Evolutionary conservation across 768 basidiomycete species (phyloP).

Genomic region (Crassisporium funariophilum): DNA sequence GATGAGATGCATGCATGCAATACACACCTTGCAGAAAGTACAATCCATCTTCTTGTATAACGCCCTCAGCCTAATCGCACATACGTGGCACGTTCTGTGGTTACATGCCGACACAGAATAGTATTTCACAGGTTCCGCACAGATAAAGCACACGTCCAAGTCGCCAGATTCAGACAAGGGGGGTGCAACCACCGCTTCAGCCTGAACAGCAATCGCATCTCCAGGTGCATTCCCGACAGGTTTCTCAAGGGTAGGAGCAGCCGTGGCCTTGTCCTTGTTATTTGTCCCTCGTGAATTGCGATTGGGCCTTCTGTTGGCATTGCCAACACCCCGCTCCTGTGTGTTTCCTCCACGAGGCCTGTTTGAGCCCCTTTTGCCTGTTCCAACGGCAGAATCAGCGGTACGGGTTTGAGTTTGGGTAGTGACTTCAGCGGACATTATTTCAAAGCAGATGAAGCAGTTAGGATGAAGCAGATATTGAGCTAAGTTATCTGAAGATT

Average conservation of each 20-base stretch:
- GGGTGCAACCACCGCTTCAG: neutral
- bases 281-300: constrained; percentile 16
- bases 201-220: neutral
- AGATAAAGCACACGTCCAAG: constrained; percentile 82
- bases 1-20: neutral
- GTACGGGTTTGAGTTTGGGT: constrained; percentile 18
- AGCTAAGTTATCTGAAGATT: neutral
- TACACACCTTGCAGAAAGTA: constrained; percentile 91
- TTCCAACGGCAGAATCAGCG: constrained; percentile 14
- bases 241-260: neutral
- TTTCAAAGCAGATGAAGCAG: constrained; percentile 6
- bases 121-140: constrained; percentile 91
- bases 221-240: neutral
- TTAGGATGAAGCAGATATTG: too few species aligned
- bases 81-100: constrained; percentile 95
- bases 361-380: constrained; percentile 13
- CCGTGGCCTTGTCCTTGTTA: constrained; percentile 8
- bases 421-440: constrained; percentile 23
- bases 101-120: constrained; percentile 89
- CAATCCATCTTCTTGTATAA: constrained; percentile 94
- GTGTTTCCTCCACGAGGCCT: constrained; percentile 17
- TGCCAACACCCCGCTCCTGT: neutral
- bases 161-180: constrained; percentile 28
- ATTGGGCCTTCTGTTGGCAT: constrained; percentile 15
- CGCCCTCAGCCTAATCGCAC: constrained; percentile 82